Percentiles rank a stretch among this genome's conserved stretches.
These are phyloP conservation scores for Ceratobasidium sp. DNA, from an alignment of 1,284 basidiomycete genomes.

Conservation along the genomic window DNA sequence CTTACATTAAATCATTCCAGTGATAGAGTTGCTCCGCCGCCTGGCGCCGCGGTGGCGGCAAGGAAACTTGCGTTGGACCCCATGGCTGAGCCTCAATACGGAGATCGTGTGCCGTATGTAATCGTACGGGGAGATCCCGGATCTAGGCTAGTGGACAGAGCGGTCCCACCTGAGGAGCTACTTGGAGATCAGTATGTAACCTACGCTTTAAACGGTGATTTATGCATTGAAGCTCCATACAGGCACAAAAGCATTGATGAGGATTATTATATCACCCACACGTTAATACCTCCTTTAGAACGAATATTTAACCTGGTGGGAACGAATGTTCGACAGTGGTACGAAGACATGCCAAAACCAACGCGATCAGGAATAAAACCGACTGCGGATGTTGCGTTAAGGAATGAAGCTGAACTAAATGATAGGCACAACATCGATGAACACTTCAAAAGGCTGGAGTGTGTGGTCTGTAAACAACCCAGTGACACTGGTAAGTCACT, in stretches of 20 bases:
- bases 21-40: conserved; percentile 84
- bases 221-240: neutral
- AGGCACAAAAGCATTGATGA: conserved; percentile 77
- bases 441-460: conserved; percentile 77
- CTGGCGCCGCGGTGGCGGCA: conserved; percentile 87
- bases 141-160: conserved; percentile 79
- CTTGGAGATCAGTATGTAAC: conserved; percentile 67
- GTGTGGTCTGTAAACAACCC: conserved; percentile 67
- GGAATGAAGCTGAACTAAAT: conserved; percentile 47
- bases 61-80: conserved; percentile 77
- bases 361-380: conserved; percentile 49
- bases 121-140: conserved; percentile 74
- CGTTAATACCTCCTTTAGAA: conserved; percentile 88
- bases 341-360: conserved; percentile 81
- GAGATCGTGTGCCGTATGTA: conserved; percentile 92
- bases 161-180: conserved; percentile 79
- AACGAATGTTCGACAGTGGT: conserved; percentile 89
- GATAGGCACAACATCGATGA: conserved; percentile 67
- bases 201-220: conserved; percentile 30
- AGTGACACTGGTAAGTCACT: conserved; percentile 60
- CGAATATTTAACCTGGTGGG: conserved; percentile 93
- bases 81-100: conserved; percentile 86
- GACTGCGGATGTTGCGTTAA: conserved; percentile 52
- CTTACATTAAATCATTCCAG: conserved; percentile 49
- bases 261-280: conserved; percentile 87